Base-by-base conservation (phyloP, 345 rosid species). In the Brassica incana region DNA sequence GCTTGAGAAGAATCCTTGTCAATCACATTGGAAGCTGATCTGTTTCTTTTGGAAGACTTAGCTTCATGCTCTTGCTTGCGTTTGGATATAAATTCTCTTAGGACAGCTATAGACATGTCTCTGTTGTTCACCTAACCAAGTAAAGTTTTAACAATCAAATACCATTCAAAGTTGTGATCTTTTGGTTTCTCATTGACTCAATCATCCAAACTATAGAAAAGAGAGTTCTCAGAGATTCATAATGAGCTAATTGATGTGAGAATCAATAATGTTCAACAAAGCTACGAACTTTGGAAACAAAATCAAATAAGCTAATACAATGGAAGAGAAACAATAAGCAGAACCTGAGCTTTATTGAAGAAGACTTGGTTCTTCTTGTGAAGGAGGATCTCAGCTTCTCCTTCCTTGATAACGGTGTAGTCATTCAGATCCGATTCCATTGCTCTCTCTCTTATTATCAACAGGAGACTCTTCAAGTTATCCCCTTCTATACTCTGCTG, bases 311-410 rank as follows among this genome's bases (percentile, higher is more conserved):
- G 14, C 0, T n/a, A 67, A 27, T 27, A 66, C 40, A 45, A 65
- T 54, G 3, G 32, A 77, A 40, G 68, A 74, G 32, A 65, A 36
- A 27, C 62, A 68, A 30, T n/a, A 78, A 73, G 27, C 3, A 58
- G 77, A 50, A 40, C 92, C 97, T 91, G 95, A 75, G 99, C 90
- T 76, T 91, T 95, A 85, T 95, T 95, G 85, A 86, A 95, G 78
- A 95, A 95, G 35, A 95, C 99, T 88, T 93, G 88, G 30, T 95
- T 95, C 76, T 90, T 93, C 50, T 88, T 85, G 81, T 90, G 98
- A 90, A 95, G 88, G 20, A 95, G 96, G 85, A 95, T 88, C 92
- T 95, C 96, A 52, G 98, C 99, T 78, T 92, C 97, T 45, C 99
- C 99, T 88, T 95, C 99, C 80, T 88, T 95, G 78, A 89, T 80